phyloP scores from a whole-genome alignment of 177 flowering plant genomes.

The Vitis hybrid region DNA sequence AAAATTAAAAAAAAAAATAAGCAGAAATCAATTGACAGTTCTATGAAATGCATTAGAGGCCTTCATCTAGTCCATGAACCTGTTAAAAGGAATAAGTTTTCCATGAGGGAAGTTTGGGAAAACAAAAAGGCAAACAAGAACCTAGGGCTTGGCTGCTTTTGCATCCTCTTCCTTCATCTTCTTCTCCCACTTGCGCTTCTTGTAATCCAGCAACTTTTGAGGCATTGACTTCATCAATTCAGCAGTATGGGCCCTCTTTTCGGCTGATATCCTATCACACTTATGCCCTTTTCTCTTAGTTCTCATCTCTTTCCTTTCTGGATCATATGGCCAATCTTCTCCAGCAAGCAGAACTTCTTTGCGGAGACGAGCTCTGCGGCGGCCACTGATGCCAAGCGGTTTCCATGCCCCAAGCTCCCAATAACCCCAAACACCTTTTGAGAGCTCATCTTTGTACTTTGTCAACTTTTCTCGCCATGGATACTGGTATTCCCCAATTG shows the following conservation, averaged over 20 bases:
- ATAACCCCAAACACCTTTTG: conserved; percentile 95
- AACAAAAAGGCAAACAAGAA: too few relatives aligned
- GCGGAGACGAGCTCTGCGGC: conserved; percentile 74
- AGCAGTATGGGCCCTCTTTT: conserved; percentile 74
- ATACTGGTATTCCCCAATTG: conserved; percentile 60
- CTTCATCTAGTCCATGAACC: too few relatives aligned
- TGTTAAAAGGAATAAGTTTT: too few relatives aligned
- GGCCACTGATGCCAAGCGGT: conserved; percentile 71
- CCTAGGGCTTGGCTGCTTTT: too few relatives aligned
- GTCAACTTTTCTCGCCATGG: conserved; percentile 84
- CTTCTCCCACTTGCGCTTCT: conserved; percentile 84
- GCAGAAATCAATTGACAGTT: too few relatives aligned
- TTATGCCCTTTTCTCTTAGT: conserved; percentile 89
- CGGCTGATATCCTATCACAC: conserved; percentile 75
- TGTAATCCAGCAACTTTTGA: conserved; percentile 65
- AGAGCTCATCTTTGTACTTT: conserved; percentile 69
- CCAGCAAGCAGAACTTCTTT: conserved; percentile 88
- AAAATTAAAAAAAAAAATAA: too few relatives aligned
- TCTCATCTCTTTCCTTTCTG: conserved; percentile 81
- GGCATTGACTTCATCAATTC: conserved; percentile 89
- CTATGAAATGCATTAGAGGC: too few relatives aligned
- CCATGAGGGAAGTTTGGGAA: too few relatives aligned
- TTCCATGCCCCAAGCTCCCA: conserved; percentile 95
- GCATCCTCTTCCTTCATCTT: conserved; percentile 69
- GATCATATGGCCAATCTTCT: conserved; percentile 91